These are phyloP conservation scores for Amphichorda felina DNA, from an alignment of 2,329 filamentous ascomycete genomes.

Conservation along the genomic window DNA sequence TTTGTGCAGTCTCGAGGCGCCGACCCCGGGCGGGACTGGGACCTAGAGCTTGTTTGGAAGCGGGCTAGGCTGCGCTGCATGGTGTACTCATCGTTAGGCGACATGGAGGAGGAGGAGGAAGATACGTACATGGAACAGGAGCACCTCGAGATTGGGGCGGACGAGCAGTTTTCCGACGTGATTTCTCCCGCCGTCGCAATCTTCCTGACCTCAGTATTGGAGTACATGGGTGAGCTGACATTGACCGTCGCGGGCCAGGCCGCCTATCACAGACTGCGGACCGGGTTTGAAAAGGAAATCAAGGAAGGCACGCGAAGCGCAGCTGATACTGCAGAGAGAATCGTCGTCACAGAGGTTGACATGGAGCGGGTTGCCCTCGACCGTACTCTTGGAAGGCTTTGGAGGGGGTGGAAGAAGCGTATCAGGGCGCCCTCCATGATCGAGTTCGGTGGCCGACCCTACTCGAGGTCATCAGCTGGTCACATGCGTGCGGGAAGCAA, in stretches of 20 bases:
- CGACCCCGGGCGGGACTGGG: conserved; percentile 52
- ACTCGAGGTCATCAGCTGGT: conserved; percentile 31
- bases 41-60: conserved; percentile 91
- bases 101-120: conserved; percentile 97
- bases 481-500: conserved; percentile 20
- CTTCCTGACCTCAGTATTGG: conserved; percentile 87
- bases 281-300: conserved; percentile 46
- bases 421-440: conserved; percentile 43
- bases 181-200: conserved; percentile 90
- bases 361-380: conserved; percentile 91
- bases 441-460: conserved; percentile 21
- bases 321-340: conserved; percentile 44
- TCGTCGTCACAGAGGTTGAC: conserved; percentile 81
- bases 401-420: conserved; percentile 91
- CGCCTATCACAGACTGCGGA: conserved; percentile 56
- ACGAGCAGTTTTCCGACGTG: conserved; percentile 49
- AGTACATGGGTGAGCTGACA: conserved; percentile 87
- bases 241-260: conserved; percentile 80
- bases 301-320: conserved; percentile 35
- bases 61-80: conserved; percentile 86
- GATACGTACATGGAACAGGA: conserved; percentile 79
- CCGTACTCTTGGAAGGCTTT: conserved; percentile 75
- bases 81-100: conserved; percentile 93
- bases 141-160: conserved; percentile 46
- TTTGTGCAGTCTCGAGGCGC: conserved; percentile 41